Percentiles rank a stretch among this genome's conserved stretches.
These are phyloP conservation scores for Caryopteris hybrid DNA, from an alignment of 305 asterid genomes.

Conservation along the genomic window DNA sequence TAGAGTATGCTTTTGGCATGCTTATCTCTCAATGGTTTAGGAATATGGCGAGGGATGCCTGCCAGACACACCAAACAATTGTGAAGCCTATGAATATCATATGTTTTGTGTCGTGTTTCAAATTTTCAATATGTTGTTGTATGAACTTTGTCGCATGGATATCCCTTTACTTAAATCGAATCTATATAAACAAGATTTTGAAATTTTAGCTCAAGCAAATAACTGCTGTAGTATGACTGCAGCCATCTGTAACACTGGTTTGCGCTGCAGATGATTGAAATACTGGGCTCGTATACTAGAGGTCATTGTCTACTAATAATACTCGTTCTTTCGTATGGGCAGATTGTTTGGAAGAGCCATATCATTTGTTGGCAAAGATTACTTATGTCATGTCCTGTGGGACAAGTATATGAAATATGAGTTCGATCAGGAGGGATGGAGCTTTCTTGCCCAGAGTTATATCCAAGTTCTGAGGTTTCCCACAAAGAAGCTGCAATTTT, in stretches of 20 bases:
- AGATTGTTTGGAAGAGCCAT: slow-evolving; percentile 78
- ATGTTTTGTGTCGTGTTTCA: too few species aligned
- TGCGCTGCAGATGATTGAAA: slow-evolving; percentile 11
- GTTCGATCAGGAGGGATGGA: slow-evolving; percentile 66
- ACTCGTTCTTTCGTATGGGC: slow-evolving; percentile 21
- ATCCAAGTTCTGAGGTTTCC: slow-evolving; percentile 59
- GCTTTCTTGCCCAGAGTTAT: slow-evolving; percentile 71
- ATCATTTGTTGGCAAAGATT: slow-evolving; percentile 75
- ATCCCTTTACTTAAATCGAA: neutral
- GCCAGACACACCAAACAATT: too few species aligned
- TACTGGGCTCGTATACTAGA: slow-evolving; percentile 10
- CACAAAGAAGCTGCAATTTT: slow-evolving; percentile 62
- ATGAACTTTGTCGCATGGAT: neutral
- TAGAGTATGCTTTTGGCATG: neutral
- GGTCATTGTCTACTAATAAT: slow-evolving; percentile 5
- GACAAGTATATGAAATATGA: slow-evolving; percentile 82
- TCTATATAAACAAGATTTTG: neutral
- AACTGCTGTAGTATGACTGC: slow-evolving; percentile 3
- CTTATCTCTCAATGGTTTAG: neutral
- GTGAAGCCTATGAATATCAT: neutral
- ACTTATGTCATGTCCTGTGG: slow-evolving; percentile 77
- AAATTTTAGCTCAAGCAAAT: slow-evolving; percentile 2
- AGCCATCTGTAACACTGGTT: neutral
- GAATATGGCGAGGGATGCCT: neutral
- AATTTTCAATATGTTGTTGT: neutral